Base-by-base conservation (phyloP, 2,329 filamentous ascomycete genomes). In the Amesomyces nigricolor region DNA sequence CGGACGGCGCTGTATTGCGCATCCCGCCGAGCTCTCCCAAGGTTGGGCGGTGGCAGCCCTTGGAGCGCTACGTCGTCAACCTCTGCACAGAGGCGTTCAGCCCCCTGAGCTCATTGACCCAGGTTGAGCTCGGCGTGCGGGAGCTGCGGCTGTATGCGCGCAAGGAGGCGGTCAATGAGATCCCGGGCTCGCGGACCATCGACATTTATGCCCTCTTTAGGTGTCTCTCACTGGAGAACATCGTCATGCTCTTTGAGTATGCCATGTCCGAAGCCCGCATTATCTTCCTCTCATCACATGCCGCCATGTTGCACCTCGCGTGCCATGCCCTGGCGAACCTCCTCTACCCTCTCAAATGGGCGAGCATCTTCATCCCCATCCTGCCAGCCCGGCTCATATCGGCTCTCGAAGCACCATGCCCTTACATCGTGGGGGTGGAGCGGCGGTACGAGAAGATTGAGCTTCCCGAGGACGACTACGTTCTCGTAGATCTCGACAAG, bases 41-140 rank as follows among this genome's bases (percentile, higher is more conserved):
- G 65, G 85, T 96, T 61, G 94, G 94, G 44, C 84, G 91, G 67
- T 99, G 94, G 94, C 92, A 96, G 70, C 94, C 94, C 13, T 75
- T 99, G 58, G 94, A 99, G 74, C 86, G 91, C 67, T 99, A 97
- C 70, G 91, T 99, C 35, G 87, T 97, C 73, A 97, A 97, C 69
- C 78, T 99, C 35, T 99, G 94, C 72, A 91, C 91, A 9, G 92
- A 97, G 72, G 94, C 94, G 2, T 87, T 95, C 66, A 92, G 88
- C 66, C 94, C 94, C 1, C 82, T 96, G 49, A 88, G 88, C 35
- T 97, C 94, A 39, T 92, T 95, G 72, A 97, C 92, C 0, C 94
- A 99, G 69, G 91, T 97, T 32, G 94, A 99, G 72, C 78, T 97
- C 38, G 86, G 88, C 0, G 83, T 99, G 32, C 83, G 94, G 56